phyloP scores from a whole-genome alignment of 164 flowering plant species.

The Stephania cephalantha region DNA sequence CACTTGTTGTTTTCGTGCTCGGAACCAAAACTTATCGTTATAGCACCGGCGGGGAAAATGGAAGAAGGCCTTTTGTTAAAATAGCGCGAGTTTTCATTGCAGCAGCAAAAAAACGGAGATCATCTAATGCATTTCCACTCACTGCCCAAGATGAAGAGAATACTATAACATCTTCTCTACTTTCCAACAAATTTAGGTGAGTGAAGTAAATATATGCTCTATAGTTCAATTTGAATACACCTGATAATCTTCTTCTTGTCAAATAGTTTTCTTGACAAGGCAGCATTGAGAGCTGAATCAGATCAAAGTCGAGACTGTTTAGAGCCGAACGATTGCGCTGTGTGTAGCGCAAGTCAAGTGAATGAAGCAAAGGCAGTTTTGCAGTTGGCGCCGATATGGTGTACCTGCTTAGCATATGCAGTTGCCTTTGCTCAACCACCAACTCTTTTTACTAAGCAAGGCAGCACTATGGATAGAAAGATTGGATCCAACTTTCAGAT shows the following conservation, averaged over 20 bases:
- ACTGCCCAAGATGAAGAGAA: not conserved
- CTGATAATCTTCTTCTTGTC: not conserved
- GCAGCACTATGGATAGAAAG: constrained; percentile 15
- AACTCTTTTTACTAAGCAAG: constrained; percentile 12
- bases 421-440: constrained; percentile 9
- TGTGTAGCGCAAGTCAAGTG: constrained; percentile 11
- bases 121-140: not conserved
- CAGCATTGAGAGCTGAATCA: constrained; percentile 9
- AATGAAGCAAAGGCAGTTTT: constrained; percentile 11
- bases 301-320: not conserved
- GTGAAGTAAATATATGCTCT: not conserved
- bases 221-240: no score
- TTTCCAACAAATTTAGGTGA: constrained; percentile 6
- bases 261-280: constrained; percentile 15
- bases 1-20: constrained; percentile 10
- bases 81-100: constrained; percentile 3
- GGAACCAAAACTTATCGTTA: constrained; percentile 17
- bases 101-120: constrained; percentile 6
- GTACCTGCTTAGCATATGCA: constrained; percentile 12
- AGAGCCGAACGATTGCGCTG: not conserved
- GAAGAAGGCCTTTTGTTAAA: constrained; percentile 4
- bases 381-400: constrained; percentile 14
- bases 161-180: not conserved
- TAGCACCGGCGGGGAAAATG: constrained; percentile 3
- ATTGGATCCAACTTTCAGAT: constrained; percentile 7